A percentile compares a stretch with the other conserved stretches of the same genome.
phyloP scores from a whole-genome alignment of 2,329 filamentous ascomycete species.

The Fulvia fulva region DNA sequence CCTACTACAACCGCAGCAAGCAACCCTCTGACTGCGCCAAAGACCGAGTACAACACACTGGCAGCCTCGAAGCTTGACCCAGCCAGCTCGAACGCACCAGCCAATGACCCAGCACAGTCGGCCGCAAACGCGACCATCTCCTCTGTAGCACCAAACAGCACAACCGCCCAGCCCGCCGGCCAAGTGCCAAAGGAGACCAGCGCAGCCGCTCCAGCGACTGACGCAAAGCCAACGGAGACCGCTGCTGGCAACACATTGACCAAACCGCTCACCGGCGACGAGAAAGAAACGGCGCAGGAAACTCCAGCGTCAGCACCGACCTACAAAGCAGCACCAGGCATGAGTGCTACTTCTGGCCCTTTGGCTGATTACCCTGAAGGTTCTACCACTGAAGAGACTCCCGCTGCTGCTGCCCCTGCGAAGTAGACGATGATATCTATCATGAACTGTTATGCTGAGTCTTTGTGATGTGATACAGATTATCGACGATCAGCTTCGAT shows the following conservation, averaged over 20 bases:
- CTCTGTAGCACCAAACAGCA: not conserved
- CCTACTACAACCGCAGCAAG: not conserved
- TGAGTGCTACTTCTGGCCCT: constrained; percentile 25
- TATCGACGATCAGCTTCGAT: constrained; percentile 9
- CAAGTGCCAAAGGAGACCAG: not conserved
- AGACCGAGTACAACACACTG: not conserved
- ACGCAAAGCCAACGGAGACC: not conserved
- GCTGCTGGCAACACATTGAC: not conserved
- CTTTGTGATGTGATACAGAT: not conserved
- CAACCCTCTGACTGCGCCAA: not conserved
- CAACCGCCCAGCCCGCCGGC: not conserved
- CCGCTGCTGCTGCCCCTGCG: not conserved
- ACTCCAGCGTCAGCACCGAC: not conserved
- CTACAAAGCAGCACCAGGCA: constrained; percentile 10
- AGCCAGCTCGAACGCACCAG: not conserved
- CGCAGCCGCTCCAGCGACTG: not conserved
- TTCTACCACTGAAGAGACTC: constrained; percentile 3
- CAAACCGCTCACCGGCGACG: not conserved
- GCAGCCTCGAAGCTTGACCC: not conserved
- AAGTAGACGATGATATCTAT: not conserved
- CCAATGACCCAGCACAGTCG: not conserved
- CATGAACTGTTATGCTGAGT: constrained; percentile 5
- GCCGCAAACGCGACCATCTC: not conserved
- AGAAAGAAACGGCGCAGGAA: constrained; percentile 3
- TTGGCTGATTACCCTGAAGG: constrained; percentile 19